Base-by-base conservation (phyloP, 352 stramenopile species). In the Globisporangium perplexum region DNA sequence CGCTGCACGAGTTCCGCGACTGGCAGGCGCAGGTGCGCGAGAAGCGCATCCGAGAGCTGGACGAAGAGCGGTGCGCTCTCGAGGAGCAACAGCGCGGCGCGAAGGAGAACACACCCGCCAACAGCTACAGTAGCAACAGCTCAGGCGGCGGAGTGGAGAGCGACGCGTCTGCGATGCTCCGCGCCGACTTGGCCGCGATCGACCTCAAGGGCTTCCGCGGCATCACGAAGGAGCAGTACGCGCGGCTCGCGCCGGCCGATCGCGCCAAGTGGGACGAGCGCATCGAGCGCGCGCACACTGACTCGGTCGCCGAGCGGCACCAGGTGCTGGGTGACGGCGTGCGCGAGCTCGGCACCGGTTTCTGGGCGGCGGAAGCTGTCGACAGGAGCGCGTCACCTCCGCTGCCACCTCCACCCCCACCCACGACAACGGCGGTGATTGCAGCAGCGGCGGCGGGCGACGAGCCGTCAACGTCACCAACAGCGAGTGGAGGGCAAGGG, bases 1-100 rank as follows among this genome's bases (percentile, higher is more conserved):
- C 66, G 28, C 60, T 92, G 17, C 74, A 93, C 53, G 77, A 88
- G 50, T 93, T 95, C 62, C 74, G 84, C 22, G 72, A 88, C 45
- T 90, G 82, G 84, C 84, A 93, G 53, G 65, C 69, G 7, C 68
- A 88, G 31, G 63, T 93, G 35, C 72, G 82, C 12, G 72, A 82
- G 53, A 77, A 80, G 42, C 74, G 74, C 15, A 60, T 89, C 18
- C 59, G 66, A 11, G 76, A 93, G 53, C 68, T 91, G 28, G 68
- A 74, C 15, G 53, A 67, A 15, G 72, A 85, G 45, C 66, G 26
- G 26, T 5, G 77, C 14, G 17, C 28, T 26, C 31, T 35, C 31
- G 46, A 52, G 26, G 43, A 52, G 0, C 38, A 30, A 7, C 51
- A 65, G 20, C 74, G 12, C 17, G 35, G 17, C 3, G 41, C 18